Conservation (phyloP, 768 basidiomycete species). For the Hygrophorus russula region DNA sequence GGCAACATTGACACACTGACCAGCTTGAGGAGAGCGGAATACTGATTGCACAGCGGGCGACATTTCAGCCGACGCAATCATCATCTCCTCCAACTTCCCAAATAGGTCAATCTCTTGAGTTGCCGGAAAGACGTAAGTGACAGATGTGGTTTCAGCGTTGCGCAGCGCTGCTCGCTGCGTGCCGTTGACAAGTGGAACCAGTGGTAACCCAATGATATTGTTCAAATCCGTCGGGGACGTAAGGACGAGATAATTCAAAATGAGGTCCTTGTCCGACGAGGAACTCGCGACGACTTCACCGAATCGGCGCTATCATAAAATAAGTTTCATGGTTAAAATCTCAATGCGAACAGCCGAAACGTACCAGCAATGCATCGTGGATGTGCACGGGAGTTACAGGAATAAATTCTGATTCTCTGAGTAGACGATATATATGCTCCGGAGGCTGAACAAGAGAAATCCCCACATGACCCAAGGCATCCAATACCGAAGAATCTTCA, state of each 20-base stretch:
- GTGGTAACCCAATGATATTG: conserved; percentile 24
- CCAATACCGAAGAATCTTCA: conserved; percentile 17
- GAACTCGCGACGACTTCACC: neutral
- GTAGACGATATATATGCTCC: conserved; percentile 14
- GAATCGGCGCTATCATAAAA: neutral
- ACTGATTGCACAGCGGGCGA: conserved; percentile 9
- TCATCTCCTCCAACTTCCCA: conserved; percentile 17
- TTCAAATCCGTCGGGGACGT: conserved; percentile 12
- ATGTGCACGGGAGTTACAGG: conserved; percentile 19
- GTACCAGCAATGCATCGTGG: conserved; percentile 20
- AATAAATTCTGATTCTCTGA: conserved; percentile 10
- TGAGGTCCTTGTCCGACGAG: neutral
- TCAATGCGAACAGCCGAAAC: conserved; percentile 5
- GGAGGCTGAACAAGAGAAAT: conserved; percentile 26
- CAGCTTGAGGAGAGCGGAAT: conserved; percentile 8
- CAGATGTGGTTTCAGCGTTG: neutral
- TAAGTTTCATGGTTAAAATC: neutral
- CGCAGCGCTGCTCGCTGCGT: conserved; percentile 8
- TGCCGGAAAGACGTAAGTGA: conserved; percentile 18
- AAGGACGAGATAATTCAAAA: neutral
- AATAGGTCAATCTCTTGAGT: conserved; percentile 19
- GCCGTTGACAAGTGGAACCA: conserved; percentile 20
- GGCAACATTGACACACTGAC: conserved; percentile 21
- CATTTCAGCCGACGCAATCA: conserved; percentile 20
- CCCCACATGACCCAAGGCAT: conserved; percentile 20